Base-by-base conservation (phyloP, 345 rosid species). In the Laguncularia racemosa region DNA sequence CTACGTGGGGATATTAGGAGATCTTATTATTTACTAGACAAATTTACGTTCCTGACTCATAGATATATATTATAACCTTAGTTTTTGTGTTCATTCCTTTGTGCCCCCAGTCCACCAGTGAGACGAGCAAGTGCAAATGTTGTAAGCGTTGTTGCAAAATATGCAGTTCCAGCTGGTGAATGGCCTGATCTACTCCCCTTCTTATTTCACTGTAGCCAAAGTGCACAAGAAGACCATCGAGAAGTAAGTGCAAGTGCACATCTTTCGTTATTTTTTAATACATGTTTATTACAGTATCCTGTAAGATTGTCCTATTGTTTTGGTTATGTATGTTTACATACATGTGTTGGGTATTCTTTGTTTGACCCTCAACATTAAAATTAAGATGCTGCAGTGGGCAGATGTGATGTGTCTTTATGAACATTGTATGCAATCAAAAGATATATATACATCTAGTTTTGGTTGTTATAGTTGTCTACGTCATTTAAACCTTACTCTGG, bases 71-170 rank as follows among this genome's bases (percentile, higher is more conserved):
- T 62, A 2, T 45, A n/a, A 66, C 17, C 20, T 46, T 17, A 52
- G 2, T 16, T 53, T 40, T 59, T 63, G 12, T 44, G 23, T 4
- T 19, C 21, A 20, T 13, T 44, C 33, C 7, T 49, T 23, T 23
- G 55, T 19, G 52, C 45, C 54, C 64, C 58, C 69, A 95, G 99
- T 67, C 77, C 92, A 2, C 96, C 90, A 0, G 99, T 95, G 67
- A 76, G 99, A 65, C 85, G 92, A 67, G 99, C 99, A 17, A 95
- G 99, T 66, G 99, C 99, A 13, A 90, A 93, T 71, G 99, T 90
- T 52, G 99, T 93, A 61, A 90, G 97, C 62, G 82, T 93, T 2
- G 70, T 90, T 13, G 97, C 99, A 0, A 93, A 93, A 76, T 90
- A 93, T 44, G 95, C 95, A 6, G 92, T 93, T 63, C 95, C 95